phyloP scores from a whole-genome alignment of 768 basidiomycete species.

The Xerocomus potaroensis region DNA sequence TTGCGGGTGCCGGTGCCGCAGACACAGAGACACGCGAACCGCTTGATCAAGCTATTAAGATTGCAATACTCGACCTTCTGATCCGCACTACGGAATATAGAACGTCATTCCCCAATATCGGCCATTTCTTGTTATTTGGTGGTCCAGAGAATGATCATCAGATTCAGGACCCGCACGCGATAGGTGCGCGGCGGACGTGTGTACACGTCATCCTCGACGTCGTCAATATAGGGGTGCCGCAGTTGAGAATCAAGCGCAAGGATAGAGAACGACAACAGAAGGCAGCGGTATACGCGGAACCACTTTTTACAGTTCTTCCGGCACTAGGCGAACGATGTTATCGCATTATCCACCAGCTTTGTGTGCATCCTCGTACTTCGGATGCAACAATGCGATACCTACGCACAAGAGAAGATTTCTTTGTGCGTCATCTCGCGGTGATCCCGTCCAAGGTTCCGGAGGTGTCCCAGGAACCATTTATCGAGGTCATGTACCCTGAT shows the following conservation, averaged over 20 bases:
- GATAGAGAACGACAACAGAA: slow-evolving; percentile 32
- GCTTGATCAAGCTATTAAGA: slow-evolving; percentile 64
- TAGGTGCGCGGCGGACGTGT: slow-evolving; percentile 64
- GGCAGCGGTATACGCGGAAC: slow-evolving; percentile 32
- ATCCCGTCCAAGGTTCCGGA: slow-evolving; percentile 65
- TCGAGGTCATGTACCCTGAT: slow-evolving; percentile 64
- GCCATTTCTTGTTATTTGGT: slow-evolving; percentile 85
- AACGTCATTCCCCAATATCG: slow-evolving; percentile 72
- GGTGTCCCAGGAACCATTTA: slow-evolving; percentile 42
- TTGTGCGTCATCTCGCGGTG: slow-evolving; percentile 75
- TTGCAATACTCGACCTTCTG: slow-evolving; percentile 78
- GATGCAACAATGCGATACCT: slow-evolving; percentile 81
- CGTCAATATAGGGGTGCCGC: slow-evolving; percentile 67
- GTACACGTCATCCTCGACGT: slow-evolving; percentile 80
- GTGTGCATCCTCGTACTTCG: slow-evolving; percentile 80
- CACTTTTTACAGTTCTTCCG: slow-evolving; percentile 64
- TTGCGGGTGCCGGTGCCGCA: slow-evolving; percentile 72
- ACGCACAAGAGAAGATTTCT: slow-evolving; percentile 85
- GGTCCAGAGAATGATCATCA: slow-evolving; percentile 52
- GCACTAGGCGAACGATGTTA: slow-evolving; percentile 83
- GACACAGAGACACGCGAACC: slow-evolving; percentile 42
- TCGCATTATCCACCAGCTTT: slow-evolving; percentile 78
- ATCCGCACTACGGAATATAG: slow-evolving; percentile 66
- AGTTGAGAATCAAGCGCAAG: slow-evolving; percentile 43
- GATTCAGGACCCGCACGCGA: slow-evolving; percentile 75